phyloP scores from a whole-genome alignment of 805 yeast species.

The Candida suzukii region DNA sequence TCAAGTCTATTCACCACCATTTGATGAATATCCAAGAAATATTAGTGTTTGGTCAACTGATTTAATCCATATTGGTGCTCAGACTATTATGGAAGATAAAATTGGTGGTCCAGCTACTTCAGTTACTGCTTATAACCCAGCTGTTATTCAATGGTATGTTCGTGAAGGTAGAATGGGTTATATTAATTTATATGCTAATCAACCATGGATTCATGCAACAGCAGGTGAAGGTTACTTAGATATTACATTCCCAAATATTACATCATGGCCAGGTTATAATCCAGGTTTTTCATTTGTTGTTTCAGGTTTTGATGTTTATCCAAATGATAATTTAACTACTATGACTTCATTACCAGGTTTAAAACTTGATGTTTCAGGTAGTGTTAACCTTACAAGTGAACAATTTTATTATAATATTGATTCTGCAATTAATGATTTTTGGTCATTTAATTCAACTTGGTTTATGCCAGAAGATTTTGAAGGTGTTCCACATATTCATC shows the following conservation, averaged over 20 bases:
- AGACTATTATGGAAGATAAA: slow-evolving; percentile 5
- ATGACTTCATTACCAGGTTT: slow-evolving; percentile 7
- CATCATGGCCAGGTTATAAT: slow-evolving; percentile 4
- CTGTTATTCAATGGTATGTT: slow-evolving; percentile 10
- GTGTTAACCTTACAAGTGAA: slow-evolving; percentile 5
- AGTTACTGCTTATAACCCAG: slow-evolving; percentile 6
- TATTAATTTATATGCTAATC: slow-evolving; percentile 6
- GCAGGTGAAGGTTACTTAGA: slow-evolving; percentile 10
- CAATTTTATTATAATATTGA: slow-evolving; percentile 4
- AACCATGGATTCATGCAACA: slow-evolving; percentile 7
- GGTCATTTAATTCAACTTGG: slow-evolving; percentile 7
- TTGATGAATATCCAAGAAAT: slow-evolving; percentile 9
- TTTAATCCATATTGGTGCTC: slow-evolving; percentile 7
- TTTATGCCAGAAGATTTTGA: slow-evolving; percentile 6
- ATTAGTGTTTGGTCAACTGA: slow-evolving; percentile 8
- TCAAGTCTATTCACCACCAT: slow-evolving; percentile 9
- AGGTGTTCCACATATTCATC: slow-evolving; percentile 8
- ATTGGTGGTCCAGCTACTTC: slow-evolving; percentile 11
- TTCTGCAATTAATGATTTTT: slow-evolving; percentile 4
- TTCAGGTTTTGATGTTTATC: slow-evolving; percentile 7
- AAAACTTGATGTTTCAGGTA: slow-evolving; percentile 5
- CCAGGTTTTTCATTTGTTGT: slow-evolving; percentile 5
- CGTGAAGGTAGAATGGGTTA: slow-evolving; percentile 10
- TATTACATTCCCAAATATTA: slow-evolving; percentile 6
- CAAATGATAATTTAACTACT: slow-evolving; percentile 6